These are phyloP conservation scores for Limonium bicolor DNA, from an alignment of 148 eudicot species.

Conservation along the genomic window DNA sequence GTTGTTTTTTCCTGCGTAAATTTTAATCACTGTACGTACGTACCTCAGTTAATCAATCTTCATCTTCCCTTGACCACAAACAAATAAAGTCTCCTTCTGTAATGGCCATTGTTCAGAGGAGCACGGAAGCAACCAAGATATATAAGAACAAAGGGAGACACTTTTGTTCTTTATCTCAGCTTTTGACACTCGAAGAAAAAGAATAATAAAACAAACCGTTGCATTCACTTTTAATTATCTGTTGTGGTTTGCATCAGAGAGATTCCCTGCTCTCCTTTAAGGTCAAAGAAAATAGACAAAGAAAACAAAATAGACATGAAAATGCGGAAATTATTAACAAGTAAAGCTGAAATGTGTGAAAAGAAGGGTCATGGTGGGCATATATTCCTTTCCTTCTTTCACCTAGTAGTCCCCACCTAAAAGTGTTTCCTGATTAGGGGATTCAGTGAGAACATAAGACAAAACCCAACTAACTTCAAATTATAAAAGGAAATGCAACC, in stretches of 20 bases:
- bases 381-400: slow-evolving; percentile 72
- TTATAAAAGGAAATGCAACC: slow-evolving; percentile 31
- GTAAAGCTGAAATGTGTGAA: slow-evolving; percentile 16
- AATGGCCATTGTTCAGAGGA: too few relatives aligned
- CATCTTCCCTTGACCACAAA: too few relatives aligned
- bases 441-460: slow-evolving; percentile 59
- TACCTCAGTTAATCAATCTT: slow-evolving; percentile 11
- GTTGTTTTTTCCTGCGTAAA: not conserved
- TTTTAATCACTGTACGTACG: slow-evolving; percentile 2
- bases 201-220: too few relatives aligned
- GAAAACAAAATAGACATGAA: not conserved
- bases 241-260: slow-evolving; percentile 50
- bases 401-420: slow-evolving; percentile 26
- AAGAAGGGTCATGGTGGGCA: slow-evolving; percentile 48
- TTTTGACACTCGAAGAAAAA: slow-evolving; percentile 46
- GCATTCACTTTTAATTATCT: slow-evolving; percentile 61
- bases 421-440: slow-evolving; percentile 73
- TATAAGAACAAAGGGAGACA: slow-evolving; percentile 38
- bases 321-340: slow-evolving; percentile 9
- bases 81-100: too few relatives aligned
- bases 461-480: slow-evolving; percentile 22
- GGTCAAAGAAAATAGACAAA: slow-evolving; percentile 35
- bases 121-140: not conserved
- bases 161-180: slow-evolving; percentile 46
- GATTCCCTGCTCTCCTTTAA: slow-evolving; percentile 52